These are phyloP conservation scores for Platanus orientalis DNA, from an alignment of 164 flowering plant species.

Conservation along the genomic window DNA sequence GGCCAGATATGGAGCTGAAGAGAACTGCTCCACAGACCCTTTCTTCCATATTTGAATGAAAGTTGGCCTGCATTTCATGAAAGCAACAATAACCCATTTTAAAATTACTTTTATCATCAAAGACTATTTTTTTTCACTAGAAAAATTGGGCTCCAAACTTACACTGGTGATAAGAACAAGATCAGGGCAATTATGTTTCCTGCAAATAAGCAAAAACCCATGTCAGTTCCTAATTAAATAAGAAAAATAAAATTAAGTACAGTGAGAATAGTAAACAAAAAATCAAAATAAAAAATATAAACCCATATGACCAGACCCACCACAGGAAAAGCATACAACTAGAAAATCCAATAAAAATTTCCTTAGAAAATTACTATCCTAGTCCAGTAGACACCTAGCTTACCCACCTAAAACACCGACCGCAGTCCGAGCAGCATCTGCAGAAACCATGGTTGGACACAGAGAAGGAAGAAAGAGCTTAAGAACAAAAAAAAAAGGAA, in stretches of 20 bases:
- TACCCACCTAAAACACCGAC: conserved; percentile 51
- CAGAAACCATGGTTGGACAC: conserved; percentile 49
- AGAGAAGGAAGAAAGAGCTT: background rate
- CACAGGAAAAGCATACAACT: too few species aligned
- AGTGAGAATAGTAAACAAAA: too few species aligned
- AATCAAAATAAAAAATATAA: too few species aligned
- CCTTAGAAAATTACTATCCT: too few species aligned
- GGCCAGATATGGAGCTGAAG: conserved; percentile 21
- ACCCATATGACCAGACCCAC: too few species aligned
- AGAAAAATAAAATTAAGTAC: too few species aligned
- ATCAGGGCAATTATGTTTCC: background rate
- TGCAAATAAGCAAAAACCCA: background rate
- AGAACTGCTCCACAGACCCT: conserved; percentile 20
- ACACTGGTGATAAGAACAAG: conserved; percentile 1
- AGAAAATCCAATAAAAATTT: too few species aligned
- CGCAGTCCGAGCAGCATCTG: conserved; percentile 34
- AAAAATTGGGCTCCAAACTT: background rate
- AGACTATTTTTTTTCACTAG: too few species aligned
- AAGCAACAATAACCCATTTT: background rate
- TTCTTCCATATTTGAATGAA: conserved; percentile 20
- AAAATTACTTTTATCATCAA: background rate
- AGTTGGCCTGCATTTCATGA: conserved; percentile 19
- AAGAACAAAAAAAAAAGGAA: background rate
- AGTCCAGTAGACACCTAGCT: too few species aligned
- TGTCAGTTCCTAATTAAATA: too few species aligned